phyloP scores from a whole-genome alignment of 176 grass and related monocot genomes.

The Guadua angustifolia region DNA sequence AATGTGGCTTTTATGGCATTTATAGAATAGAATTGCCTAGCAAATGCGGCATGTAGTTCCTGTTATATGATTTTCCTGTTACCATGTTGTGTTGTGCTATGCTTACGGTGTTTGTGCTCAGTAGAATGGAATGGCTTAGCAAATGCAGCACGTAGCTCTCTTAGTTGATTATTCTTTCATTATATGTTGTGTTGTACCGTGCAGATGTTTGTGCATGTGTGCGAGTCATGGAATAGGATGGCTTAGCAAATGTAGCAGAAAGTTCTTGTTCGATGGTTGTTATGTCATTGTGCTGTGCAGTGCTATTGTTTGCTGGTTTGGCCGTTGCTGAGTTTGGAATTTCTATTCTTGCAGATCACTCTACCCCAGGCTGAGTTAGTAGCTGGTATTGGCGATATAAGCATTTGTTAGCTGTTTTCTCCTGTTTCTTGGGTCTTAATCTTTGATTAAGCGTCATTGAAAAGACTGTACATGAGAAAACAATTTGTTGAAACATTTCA shows the following conservation, averaged over 20 bases:
- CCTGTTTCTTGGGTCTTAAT: slow-evolving; percentile 48
- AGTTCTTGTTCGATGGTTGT: slow-evolving; percentile 18
- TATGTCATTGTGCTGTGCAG: not conserved
- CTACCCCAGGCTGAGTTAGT: slow-evolving; percentile 49
- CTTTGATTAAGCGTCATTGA: slow-evolving; percentile 44
- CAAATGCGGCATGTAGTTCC: slow-evolving; percentile 20
- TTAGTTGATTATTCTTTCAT: slow-evolving; percentile 11
- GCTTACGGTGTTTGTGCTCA: not conserved
- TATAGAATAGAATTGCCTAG: not conserved
- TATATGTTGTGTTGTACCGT: not conserved
- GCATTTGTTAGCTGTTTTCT: slow-evolving; percentile 52
- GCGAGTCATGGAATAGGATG: slow-evolving; percentile 1
- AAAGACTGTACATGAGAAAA: slow-evolving; percentile 58
- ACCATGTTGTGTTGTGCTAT: slow-evolving; percentile 1
- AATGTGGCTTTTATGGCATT: too few species aligned
- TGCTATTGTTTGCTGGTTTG: slow-evolving; percentile 33
- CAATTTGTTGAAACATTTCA: slow-evolving; percentile 66
- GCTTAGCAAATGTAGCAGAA: not conserved
- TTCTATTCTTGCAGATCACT: slow-evolving; percentile 60
- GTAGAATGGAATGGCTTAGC: slow-evolving; percentile 6
- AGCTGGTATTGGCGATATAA: slow-evolving; percentile 59
- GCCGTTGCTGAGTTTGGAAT: slow-evolving; percentile 45
- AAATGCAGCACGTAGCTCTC: slow-evolving; percentile 6
- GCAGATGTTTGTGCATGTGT: slow-evolving; percentile 16
- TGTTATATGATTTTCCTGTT: not conserved